Base-by-base conservation (phyloP, 192 early-diverging fungal species). In the Coemansia sp. region DNA sequence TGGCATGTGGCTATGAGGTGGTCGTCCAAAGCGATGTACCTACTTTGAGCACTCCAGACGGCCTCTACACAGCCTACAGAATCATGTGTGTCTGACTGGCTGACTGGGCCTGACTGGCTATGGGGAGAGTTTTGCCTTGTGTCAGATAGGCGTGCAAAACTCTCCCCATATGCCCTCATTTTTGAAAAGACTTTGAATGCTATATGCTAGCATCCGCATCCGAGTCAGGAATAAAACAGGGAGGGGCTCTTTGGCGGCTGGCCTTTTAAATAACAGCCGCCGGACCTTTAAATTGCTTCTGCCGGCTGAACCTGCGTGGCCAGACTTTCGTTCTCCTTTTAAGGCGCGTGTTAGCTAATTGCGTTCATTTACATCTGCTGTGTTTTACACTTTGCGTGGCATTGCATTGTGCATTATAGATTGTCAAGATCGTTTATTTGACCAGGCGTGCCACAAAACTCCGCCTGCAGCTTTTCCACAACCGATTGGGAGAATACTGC, bases 351-450 rank as follows among this genome's bases (percentile, higher is more conserved):
- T 27, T 55, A 23, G 24, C 29, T 29, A 22, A 14, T 55, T 14
- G 22, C 24, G 29, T 55, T 29, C 53, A 25, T 54, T 55, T 55
- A 29, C 47, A 49, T 49, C 22, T 55, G 53, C 53, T 55, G 29
- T 23, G 29, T 14, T 29, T 23, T 29, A 25, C 25, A 1, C 53
- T 55, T 55, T 55, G 24, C 24, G 53, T 10, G 29, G 51, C 32
- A 12, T 32, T 14, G 58, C 50, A 67, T 67, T 67, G 66, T 67
- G 66, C 66, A 67, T 67, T 67, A 67, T 55, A 60, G 66, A 67
- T 60, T 60, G 35, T 37, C 56, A 35, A 24, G 43, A 21, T 45
- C 24, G 25, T 17, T 59, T 19, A 32, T 10, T n/a, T 52, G 38
- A 37, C 48, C 56, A 56, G 24, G 57, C 65, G 48, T 57, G 54